Conservation (phyloP, 805 yeast species). For the Candida succiphila region DNA sequence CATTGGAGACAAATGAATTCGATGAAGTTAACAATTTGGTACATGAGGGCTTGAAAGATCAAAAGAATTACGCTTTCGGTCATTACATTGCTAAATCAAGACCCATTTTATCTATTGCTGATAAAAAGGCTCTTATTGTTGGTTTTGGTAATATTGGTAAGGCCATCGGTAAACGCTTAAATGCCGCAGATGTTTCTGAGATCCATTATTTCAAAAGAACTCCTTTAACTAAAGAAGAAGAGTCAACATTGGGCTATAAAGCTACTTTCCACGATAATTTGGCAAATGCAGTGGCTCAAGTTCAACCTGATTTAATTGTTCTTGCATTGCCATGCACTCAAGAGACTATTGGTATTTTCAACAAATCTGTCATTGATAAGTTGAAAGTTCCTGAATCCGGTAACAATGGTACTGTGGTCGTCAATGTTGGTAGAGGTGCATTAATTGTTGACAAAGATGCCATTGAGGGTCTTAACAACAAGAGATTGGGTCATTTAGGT, state of each 20-base stretch:
- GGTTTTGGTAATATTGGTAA: conserved; percentile 76
- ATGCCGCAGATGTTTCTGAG: conserved; percentile 54
- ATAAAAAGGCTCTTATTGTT: conserved; percentile 50
- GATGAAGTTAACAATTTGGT: too few species aligned
- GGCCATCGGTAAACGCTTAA: conserved; percentile 46
- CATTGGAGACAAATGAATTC: conserved; percentile 18
- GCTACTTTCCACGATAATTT: conserved; percentile 37
- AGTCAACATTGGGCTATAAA: conserved; percentile 31
- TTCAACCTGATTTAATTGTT: conserved; percentile 41
- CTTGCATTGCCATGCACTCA: conserved; percentile 59
- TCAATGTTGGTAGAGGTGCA: conserved; percentile 70
- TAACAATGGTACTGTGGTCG: conserved; percentile 48
- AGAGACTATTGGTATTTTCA: conserved; percentile 45
- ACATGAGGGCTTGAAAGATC: too few species aligned
- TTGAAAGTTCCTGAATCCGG: too few species aligned
- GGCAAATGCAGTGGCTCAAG: conserved; percentile 19
- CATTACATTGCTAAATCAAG: conserved; percentile 35
- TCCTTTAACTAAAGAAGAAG: conserved; percentile 23
- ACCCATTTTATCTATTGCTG: conserved; percentile 39
- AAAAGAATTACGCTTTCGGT: conserved; percentile 26
- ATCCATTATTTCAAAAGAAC: conserved; percentile 53
- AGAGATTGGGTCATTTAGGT: conserved; percentile 57
- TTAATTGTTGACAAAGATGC: conserved; percentile 61
- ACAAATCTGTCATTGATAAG: conserved; percentile 32
- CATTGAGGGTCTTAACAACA: conserved; percentile 46